Evolutionary conservation across 257 asterid genomes (phyloP).

Genomic region (Plantago ovata): DNA sequence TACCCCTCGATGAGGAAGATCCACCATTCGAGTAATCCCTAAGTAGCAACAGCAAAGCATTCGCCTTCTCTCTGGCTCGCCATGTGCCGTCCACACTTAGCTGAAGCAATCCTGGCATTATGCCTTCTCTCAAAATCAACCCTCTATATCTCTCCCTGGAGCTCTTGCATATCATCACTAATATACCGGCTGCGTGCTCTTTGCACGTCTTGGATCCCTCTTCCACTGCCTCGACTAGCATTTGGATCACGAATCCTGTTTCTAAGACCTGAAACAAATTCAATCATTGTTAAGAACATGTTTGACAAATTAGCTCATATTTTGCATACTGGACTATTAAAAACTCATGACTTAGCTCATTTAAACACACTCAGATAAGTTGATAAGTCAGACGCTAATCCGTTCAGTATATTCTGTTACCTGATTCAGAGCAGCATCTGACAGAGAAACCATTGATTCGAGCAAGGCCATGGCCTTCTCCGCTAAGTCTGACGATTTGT

Average conservation of each 20-base stretch:
- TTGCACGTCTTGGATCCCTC: conserved; percentile 58
- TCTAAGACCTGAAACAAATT: conserved; percentile 37
- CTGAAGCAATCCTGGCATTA: conserved; percentile 71
- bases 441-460: conserved; percentile 49
- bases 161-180: conserved; percentile 50
- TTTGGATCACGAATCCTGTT: conserved; percentile 34
- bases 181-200: conserved; percentile 61
- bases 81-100: conserved; percentile 68
- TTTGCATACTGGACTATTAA: too few relatives aligned
- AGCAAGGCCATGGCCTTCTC: conserved; percentile 59
- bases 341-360: too few relatives aligned
- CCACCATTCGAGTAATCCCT: conserved; percentile 50
- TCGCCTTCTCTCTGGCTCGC: conserved; percentile 61
- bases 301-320: background rate
- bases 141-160: conserved; percentile 62
- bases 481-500: conserved; percentile 47
- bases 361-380: too few relatives aligned
- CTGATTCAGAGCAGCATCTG: conserved; percentile 48
- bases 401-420: too few relatives aligned
- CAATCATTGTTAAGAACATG: too few relatives aligned
- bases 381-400: too few relatives aligned
- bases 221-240: conserved; percentile 72
- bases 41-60: conserved; percentile 56
- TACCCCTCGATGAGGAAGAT: conserved; percentile 20
- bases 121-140: conserved; percentile 72